Base-by-base conservation (phyloP, 2,329 filamentous ascomycete species). In the Gaeumannomyces tritici region DNA sequence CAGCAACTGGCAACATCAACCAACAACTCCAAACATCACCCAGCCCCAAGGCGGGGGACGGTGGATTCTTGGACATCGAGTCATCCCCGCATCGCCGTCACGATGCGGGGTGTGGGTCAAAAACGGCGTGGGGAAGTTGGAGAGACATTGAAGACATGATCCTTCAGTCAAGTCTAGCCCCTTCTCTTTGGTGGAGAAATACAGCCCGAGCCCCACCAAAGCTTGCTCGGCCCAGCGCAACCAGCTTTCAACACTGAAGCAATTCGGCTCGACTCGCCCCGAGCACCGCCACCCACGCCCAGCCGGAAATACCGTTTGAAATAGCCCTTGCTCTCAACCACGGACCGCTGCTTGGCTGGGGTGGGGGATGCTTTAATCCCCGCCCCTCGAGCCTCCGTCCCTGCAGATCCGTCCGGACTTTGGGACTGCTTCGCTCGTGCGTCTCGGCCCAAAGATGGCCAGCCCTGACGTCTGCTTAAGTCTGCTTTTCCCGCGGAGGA, bases 141-240 rank as follows among this genome's bases (percentile, higher is more conserved):
- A 51, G 35, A 42, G 35, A 12, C 12, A 1, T 31, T 2, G 13
- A 35, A 35, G 4, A 1, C 4, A 11, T 8, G 4, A 6, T 4
- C 33, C 5, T 35, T n/a, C n/a, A n/a, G 8, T 13, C 35, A 13
- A 42, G 35, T 42, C 35, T 42, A n/a, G n/a, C n/a, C n/a, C 35
- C 13, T 13, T 42, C 28, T 64, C 51, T 55, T 29, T 64, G 62
- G 63, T 64, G 65, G 63, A 66, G 62, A 66, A 57, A 57, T 57
- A 18, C 27, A 18, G 29, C 27, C 55, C 56, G 56, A 57, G 56
- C 1, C 12, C 29, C 28, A 28, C 28, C 42, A 51, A n/a, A 24
- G 3, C 21, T 2, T 13, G 18, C 35, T 18, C 18, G 18, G 35
- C 31, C 12, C 35, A 42, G 35, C 35, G 35, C 35, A 31, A 31